A percentile compares a stretch with the other conserved stretches of the same genome.
Conservation (phyloP, 352 stramenopile genomes). For the Thraustotheca clavata region DNA sequence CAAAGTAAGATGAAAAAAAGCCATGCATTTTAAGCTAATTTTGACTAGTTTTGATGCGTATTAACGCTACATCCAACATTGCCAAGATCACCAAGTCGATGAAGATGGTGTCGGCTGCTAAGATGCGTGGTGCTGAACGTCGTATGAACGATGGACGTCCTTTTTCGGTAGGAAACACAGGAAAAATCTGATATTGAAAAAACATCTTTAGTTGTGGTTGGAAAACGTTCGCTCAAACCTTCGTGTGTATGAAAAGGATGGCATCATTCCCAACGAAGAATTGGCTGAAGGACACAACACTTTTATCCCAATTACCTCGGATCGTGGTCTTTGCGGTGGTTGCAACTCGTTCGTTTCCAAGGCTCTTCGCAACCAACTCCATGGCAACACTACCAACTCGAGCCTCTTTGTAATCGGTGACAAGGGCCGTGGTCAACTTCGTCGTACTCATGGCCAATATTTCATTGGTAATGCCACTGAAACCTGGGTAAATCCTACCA, state of each 20-base stretch:
- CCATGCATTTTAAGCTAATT: constrained; percentile 4
- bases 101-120: constrained; percentile 99
- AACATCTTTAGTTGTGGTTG: constrained; percentile 39
- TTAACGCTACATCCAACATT: constrained; percentile 98
- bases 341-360: constrained; percentile 97
- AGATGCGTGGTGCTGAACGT: constrained; percentile 96
- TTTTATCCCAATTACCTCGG: constrained; percentile 94
- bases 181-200: no score
- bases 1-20: constrained; percentile 64
- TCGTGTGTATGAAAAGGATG: constrained; percentile 83
- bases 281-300: constrained; percentile 76
- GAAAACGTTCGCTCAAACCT: constrained; percentile 72
- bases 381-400: constrained; percentile 43
- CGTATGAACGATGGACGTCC: constrained; percentile 73
- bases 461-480: constrained; percentile 81
- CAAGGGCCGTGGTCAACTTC: constrained; percentile 92
- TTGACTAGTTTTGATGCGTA: constrained; percentile 87
- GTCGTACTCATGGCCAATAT: constrained; percentile 58
- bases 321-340: constrained; percentile 98
- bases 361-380: constrained; percentile 75
- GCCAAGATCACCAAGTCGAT: constrained; percentile 99
- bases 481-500: constrained; percentile 62
- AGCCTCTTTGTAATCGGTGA: constrained; percentile 96
- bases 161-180: constrained; percentile 68
- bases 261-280: constrained; percentile 74